Evolutionary conservation across 352 stramenopile species (phyloP), one percentile per base, ranked within the genome.

Genomic region (Globisporangium uncinulatum): DNA sequence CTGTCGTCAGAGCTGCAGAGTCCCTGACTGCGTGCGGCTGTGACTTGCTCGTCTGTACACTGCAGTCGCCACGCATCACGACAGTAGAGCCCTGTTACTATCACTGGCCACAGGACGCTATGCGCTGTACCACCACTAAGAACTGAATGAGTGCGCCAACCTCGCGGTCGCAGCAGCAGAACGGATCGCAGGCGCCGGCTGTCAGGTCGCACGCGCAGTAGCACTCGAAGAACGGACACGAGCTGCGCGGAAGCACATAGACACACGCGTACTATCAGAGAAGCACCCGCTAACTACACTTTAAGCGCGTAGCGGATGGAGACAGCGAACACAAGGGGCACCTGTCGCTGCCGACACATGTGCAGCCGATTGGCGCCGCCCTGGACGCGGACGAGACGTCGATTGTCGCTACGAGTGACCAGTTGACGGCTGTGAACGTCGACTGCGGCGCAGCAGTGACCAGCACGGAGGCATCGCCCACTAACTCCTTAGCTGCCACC

Each of bases 101-200:
- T 29, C 24, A 15, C 17, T 41, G 24, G 36, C 9, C n/a, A 21
- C 24, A 29, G 24, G 24, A 29, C 24, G 34, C 34, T 39, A 39
- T 39, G 34, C 10, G 34, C 34, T 39, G 8, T 39, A 39, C 34
- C 34, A 39, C 10, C 34, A 13, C 34, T 13, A 39, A 13, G 34
- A 13, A 7, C 34, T 1, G 7, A 13, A 39, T 39, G 34, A 39
- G 7, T 7, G 9, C 34, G 14, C 20, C 1, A 31, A 77, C 72
- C 65, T 83, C 73, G 6, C 24, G 43, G 17, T 83, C 73, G 29
- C 73, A 83, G 68, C 73, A 83, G 65, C 70, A 83, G 53, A 79
- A 70, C 10, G 70, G 51, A 51, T 83, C 73, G 15, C 73, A 83
- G 0, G 62, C 65, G 0, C 70, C 70, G 8, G 73, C 73, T 6